Base-by-base conservation (phyloP, 2,329 filamentous ascomycete species). In the Anthostomella pinea region DNA sequence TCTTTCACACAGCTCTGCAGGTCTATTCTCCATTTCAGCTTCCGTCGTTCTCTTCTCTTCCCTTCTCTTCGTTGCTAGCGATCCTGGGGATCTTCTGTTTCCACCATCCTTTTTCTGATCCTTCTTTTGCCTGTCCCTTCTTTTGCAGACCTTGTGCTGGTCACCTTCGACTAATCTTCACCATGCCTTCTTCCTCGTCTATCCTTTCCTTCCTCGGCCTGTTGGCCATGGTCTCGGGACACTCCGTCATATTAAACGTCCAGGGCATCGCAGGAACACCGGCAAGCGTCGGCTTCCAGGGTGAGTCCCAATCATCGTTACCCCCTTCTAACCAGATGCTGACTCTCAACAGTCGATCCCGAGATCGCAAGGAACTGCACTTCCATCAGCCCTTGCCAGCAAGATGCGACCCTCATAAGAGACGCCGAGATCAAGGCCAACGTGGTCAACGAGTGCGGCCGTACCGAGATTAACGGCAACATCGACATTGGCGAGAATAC, bases 341-440 rank as follows among this genome's bases (percentile, higher is more conserved):
- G n/a, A n/a, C n/a, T n/a, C n/a, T n/a, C n/a, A 18, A 8, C 9
- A 72, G 70, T 82, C 42, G 69, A 76, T 48, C 59, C 69, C 25
- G 60, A 60, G 38, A 68, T 80, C 48, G 75, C 80, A 18, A 72
- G 80, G 45, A 79, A 82, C 57, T 81, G 79, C 58, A 81, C 77
- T 11, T 65, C 66, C 37, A 79, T 81, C 63, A 78, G 70, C 56
- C 79, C 80, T 14, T 83, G 81, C 66, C 79, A 84, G 53, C 75
- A 78, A 45, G 80, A 84, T 39, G 68, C 77, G 8, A 81, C 77
- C 35, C 70, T 82, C 52, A 83, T 84, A 59, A 69, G 72, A 34
- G 75, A 79, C 39, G 70, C 69, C 11, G 68, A 78, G 63, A 71
- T 77, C 49, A 43, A 48, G 6, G 60, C 65, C 35, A 75, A 76